A percentile compares a stretch with the other conserved stretches of the same genome.
phyloP scores from a whole-genome alignment of 257 asterid genomes.

The Solanum pennellii region DNA sequence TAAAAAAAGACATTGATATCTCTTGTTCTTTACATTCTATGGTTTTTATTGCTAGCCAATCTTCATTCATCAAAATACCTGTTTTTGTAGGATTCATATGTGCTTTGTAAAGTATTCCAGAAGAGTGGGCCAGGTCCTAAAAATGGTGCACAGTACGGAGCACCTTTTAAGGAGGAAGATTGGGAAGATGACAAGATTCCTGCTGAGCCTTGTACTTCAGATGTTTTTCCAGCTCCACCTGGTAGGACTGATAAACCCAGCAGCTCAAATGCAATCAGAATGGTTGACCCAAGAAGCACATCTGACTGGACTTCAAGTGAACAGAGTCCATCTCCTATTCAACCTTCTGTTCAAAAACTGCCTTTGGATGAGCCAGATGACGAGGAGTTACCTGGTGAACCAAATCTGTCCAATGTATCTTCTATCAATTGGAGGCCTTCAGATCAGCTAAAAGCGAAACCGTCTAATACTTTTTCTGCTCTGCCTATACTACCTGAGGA shows the following conservation, averaged over 20 bases:
- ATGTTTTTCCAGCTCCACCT: background rate
- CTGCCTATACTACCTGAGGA: background rate
- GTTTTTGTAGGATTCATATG: constrained; percentile 52
- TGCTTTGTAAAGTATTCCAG: constrained; percentile 64
- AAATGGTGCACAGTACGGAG: constrained; percentile 90
- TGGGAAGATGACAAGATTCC: constrained; percentile 46
- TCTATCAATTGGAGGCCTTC: background rate
- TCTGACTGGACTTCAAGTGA: background rate
- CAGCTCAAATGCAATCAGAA: background rate
- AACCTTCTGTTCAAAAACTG: background rate
- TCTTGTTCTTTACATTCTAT: background rate
- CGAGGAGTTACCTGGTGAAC: background rate
- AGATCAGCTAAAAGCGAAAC: background rate
- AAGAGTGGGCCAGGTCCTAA: constrained; percentile 82
- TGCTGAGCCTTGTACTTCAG: constrained; percentile 10
- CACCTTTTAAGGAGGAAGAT: constrained; percentile 78
- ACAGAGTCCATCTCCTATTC: background rate
- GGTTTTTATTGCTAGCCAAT: background rate
- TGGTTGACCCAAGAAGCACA: background rate
- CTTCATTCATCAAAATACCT: background rate
- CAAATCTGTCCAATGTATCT: background rate
- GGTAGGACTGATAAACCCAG: constrained; percentile 11
- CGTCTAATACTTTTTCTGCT: background rate
- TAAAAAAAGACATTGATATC: background rate
- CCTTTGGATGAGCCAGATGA: background rate